These are phyloP conservation scores for Saturnispora sekii DNA, from an alignment of 805 yeast genomes.

Conservation along the genomic window DNA sequence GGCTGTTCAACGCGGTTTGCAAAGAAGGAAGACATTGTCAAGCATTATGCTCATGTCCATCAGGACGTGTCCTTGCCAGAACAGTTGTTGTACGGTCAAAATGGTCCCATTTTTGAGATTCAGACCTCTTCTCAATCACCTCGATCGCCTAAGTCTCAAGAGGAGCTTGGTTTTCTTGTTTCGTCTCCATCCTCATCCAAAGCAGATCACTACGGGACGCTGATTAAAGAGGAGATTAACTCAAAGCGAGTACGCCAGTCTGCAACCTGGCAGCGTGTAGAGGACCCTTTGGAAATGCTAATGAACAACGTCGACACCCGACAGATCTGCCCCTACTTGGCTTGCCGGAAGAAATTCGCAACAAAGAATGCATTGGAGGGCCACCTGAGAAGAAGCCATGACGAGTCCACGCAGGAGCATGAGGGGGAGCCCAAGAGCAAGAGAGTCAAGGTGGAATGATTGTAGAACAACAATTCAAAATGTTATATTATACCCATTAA, in stretches of 20 bases:
- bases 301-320: slow-evolving; percentile 29
- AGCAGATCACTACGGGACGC: not conserved
- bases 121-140: not conserved
- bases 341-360: slow-evolving; percentile 46
- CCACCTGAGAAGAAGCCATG: slow-evolving; percentile 27
- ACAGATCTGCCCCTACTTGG: slow-evolving; percentile 36
- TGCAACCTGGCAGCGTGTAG: slow-evolving; percentile 5
- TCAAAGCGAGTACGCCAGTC: slow-evolving; percentile 2
- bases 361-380: slow-evolving; percentile 38
- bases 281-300: slow-evolving; percentile 24
- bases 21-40: slow-evolving; percentile 45
- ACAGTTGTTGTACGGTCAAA: slow-evolving; percentile 8
- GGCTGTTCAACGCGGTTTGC: slow-evolving; percentile 41
- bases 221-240: not conserved
- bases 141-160: not conserved
- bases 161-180: not conserved
- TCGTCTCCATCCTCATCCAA: not conserved
- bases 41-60: slow-evolving; percentile 47
- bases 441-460: not conserved
- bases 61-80: slow-evolving; percentile 14
- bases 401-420: not conserved
- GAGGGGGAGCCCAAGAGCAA: not conserved
- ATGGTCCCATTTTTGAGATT: not conserved
- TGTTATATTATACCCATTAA: too few relatives aligned
- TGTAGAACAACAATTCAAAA: too few relatives aligned